Evolutionary conservation across 2,329 filamentous ascomycete species (phyloP).

Genomic region (Coniochaeta ligniaria): DNA sequence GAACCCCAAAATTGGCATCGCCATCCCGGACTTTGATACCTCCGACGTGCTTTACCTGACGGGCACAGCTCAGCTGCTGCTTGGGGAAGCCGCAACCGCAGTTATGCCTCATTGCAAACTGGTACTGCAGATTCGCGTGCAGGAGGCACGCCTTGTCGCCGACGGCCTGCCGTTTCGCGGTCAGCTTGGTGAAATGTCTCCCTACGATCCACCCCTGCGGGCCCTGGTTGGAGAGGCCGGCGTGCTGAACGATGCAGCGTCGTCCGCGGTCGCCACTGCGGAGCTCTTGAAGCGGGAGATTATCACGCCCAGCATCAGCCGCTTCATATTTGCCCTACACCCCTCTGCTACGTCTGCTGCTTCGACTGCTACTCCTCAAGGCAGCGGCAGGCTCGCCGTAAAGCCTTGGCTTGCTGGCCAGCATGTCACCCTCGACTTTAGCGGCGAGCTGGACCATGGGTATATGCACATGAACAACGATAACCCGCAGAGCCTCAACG

Average conservation of each 20-base stretch:
- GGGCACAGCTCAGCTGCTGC: conserved; percentile 58
- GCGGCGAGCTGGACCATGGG: conserved; percentile 59
- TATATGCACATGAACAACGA: conserved; percentile 81
- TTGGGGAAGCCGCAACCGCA: conserved; percentile 53
- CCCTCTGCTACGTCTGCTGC: background rate
- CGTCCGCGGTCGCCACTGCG: conserved; percentile 30
- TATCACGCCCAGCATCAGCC: conserved; percentile 59
- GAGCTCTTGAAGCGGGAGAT: conserved; percentile 49
- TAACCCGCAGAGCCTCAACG: conserved; percentile 73
- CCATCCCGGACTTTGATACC: conserved; percentile 66
- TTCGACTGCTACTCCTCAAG: conserved; percentile 15
- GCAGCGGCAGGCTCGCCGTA: conserved; percentile 17
- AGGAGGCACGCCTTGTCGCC: conserved; percentile 53
- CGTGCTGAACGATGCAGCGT: background rate
- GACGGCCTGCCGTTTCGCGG: conserved; percentile 64
- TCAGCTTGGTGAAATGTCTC: conserved; percentile 49
- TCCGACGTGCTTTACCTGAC: conserved; percentile 70
- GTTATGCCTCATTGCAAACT: conserved; percentile 65
- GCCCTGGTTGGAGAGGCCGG: conserved; percentile 52
- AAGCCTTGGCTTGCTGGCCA: conserved; percentile 59
- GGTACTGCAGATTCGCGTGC: conserved; percentile 60
- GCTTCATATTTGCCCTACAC: conserved; percentile 43
- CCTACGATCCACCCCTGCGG: conserved; percentile 72
- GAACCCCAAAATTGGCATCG: conserved; percentile 61
- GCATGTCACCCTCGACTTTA: conserved; percentile 70